Base-by-base conservation (phyloP, 441 rosid genomes). In the Brassica hybrid region DNA sequence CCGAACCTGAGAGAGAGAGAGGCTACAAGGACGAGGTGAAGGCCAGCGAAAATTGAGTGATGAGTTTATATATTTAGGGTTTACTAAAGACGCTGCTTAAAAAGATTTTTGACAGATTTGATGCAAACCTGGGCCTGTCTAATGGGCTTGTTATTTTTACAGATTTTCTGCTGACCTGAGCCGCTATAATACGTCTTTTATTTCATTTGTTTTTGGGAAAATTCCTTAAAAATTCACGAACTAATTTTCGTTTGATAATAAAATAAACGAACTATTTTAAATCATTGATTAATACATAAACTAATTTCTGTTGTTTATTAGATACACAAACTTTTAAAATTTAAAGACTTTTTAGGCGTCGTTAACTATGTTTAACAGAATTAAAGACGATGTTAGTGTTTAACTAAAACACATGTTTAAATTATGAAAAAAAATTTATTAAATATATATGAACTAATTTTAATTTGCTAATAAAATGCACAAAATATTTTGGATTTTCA, bases 11-110 rank as follows among this genome's bases (percentile, higher is more conserved):
- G 27, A 23, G 27, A 23, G 27, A 69, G 30, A 54, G 74, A 50
- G 56, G 74, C 74, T 36, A 43, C 74, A 10, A 59, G 16, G 66
- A 59, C 32, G 25, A 68, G 17, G 25, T 65, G 32, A 21, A 19
- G 18, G 41, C 1, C 9, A 21, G 41, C 66, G 2, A 38, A 71
- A 71, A 38, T 59, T 41, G 65, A 57, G 74, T n/a, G 9, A 4
- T 4, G 23, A 23, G 16, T 4, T 58, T 71, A 71, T 71, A 71
- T 71, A 71, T 5, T 59, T 56, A 71, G 74, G 74, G 74, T 71
- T 56, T 56, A 56, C 60, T 56, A 12, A 7, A 56, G 60, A 56
- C 23, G 23, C 25, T 1, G 2, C 60, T 56, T 17, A 17, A 17
- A 17, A 54, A 23, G 1, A 23, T 16, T 16, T 54, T 36, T 56